Evolutionary conservation across 2,329 filamentous ascomycete species (phyloP), one percentile per base, ranked within the genome.

Genomic region (Cladosporium phlei): DNA sequence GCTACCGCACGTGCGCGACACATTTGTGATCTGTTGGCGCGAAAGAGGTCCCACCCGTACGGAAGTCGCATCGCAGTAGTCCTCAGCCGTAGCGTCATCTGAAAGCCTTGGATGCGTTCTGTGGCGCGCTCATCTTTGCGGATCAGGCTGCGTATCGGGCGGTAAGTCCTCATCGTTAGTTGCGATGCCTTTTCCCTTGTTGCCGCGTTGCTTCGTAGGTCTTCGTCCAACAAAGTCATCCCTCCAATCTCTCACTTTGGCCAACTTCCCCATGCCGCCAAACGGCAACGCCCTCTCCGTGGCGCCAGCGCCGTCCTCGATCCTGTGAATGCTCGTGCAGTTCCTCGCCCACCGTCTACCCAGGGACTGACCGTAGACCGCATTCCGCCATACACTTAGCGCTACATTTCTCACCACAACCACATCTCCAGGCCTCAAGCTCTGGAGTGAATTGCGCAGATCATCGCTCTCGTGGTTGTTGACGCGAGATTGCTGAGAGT

Each of bases 351-450:
- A 76, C 6, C 80, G 80, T 52, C 78, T 78, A 21, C 85, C 79
- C 52, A 96, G 68, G 59, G 85, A 93, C 63, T 94, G 86, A 0
- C 91, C 90, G 57, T 93, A 89, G 0, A 96, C 90, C 56, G 78
- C 83, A 37, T 80, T 79, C 42, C 77, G 77, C 63, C 91, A 97
- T 3, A 80, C 79, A 43, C 80, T 80, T 42, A 97, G 71, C 1
- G 85, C 88, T 5, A 95, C 82, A 57, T 91, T 89, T 47, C 83
- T 81, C 49, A 95, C 62, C 11, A 95, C 73, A 4, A 97, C 72
- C 1, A 95, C 78, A 60, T 97, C 88, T 56, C 85, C 83, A 0
- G 80, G 69, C 35, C 82, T 75, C 24, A 95, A 67, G 0, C 61
- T 66, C 1, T 69, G 63, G 49, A 70, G 64, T 30, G 57, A 70